phyloP scores from a whole-genome alignment of 352 stramenopile species.

The Phytophthora uliginosa region DNA sequence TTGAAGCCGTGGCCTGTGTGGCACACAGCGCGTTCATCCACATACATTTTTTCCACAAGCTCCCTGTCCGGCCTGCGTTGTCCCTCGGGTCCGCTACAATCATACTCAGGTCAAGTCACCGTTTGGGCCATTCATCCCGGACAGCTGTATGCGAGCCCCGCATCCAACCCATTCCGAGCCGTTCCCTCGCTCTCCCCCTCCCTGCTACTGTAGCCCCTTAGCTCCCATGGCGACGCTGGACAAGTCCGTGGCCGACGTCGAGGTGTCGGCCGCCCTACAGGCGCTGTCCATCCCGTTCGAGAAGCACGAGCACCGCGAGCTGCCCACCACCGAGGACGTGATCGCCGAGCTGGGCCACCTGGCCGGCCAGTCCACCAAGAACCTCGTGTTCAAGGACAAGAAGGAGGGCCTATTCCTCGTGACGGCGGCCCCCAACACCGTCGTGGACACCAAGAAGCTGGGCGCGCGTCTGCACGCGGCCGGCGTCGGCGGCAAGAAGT shows the following conservation, averaged over 20 bases:
- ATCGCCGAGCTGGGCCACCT: constrained; percentile 82
- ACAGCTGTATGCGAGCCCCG: background rate
- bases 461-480: constrained; percentile 79
- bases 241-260: constrained; percentile 59
- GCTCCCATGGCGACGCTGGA: constrained; percentile 8
- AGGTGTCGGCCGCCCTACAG: constrained; percentile 68
- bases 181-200: background rate
- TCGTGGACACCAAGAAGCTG: constrained; percentile 95
- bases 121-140: background rate
- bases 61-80: background rate
- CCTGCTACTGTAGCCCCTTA: background rate
- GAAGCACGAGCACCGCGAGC: constrained; percentile 62
- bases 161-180: constrained; percentile 12
- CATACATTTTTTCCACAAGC: background rate
- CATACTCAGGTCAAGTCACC: background rate
- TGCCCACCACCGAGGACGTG: constrained; percentile 82
- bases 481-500: constrained; percentile 84
- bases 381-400: constrained; percentile 99
- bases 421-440: constrained; percentile 78
- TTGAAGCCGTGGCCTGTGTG: background rate
- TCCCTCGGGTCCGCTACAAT: background rate
- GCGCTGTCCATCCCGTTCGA: constrained; percentile 67
- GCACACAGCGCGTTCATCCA: background rate
- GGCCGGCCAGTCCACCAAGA: constrained; percentile 94
- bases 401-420: constrained; percentile 98